A percentile compares a stretch with the other conserved stretches of the same genome.
phyloP scores from a whole-genome alignment of 1,284 basidiomycete species.

The Trametes versicolor region DNA sequence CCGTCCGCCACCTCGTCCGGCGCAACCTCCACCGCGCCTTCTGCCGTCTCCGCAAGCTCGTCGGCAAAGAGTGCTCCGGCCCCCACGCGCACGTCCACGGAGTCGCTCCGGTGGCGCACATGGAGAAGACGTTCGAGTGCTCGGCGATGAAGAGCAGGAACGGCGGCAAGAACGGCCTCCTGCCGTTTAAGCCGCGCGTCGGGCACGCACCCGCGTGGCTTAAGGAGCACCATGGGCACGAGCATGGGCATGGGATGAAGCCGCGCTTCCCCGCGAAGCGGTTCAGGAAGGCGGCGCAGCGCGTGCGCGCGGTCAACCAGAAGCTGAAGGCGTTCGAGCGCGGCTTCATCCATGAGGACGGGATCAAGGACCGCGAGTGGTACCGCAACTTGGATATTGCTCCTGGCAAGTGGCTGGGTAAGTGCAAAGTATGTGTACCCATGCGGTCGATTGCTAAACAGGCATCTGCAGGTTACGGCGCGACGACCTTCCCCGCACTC shows the following conservation, averaged over 20 bases:
- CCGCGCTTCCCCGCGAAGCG: slow-evolving; percentile 24
- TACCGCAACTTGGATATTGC: slow-evolving; percentile 88
- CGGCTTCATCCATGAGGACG: slow-evolving; percentile 85
- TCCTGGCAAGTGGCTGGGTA: slow-evolving; percentile 92
- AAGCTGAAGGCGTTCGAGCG: slow-evolving; percentile 82
- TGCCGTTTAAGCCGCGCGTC: slow-evolving; percentile 36
- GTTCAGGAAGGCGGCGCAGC: slow-evolving; percentile 67
- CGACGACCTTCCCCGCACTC: slow-evolving; percentile 86
- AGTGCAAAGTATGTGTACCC: slow-evolving; percentile 36
- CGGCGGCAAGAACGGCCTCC: slow-evolving; percentile 22
- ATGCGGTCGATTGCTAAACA: background rate
- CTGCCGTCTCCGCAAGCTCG: slow-evolving; percentile 40
- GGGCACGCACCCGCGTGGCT: slow-evolving; percentile 35
- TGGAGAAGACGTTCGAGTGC: slow-evolving; percentile 33
- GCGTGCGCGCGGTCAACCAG: slow-evolving; percentile 74
- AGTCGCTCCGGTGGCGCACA: slow-evolving; percentile 15
- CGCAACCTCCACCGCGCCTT: slow-evolving; percentile 35
- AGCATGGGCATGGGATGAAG: slow-evolving; percentile 15
- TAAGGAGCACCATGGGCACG: slow-evolving; percentile 23
- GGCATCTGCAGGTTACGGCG: slow-evolving; percentile 74
- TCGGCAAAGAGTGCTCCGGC: slow-evolving; percentile 39
- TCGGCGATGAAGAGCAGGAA: slow-evolving; percentile 22
- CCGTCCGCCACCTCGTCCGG: slow-evolving; percentile 36
- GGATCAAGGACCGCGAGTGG: slow-evolving; percentile 87
- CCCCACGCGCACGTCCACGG: slow-evolving; percentile 14